phyloP scores from a whole-genome alignment of 2,329 filamentous ascomycete species.

The Sporothrix dimorphospora region DNA sequence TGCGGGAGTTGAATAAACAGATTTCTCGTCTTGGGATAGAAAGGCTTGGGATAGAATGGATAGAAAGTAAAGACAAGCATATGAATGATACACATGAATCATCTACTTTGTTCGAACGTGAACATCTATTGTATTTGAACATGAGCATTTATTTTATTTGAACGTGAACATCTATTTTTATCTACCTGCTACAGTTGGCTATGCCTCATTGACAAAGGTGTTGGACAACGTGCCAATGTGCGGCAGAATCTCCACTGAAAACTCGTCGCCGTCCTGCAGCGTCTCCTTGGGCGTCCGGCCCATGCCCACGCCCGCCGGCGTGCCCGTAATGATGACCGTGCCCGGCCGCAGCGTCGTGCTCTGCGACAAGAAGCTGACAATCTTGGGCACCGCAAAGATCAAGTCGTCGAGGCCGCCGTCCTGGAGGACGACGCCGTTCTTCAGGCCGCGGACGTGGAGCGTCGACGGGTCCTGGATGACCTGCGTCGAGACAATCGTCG shows the following conservation, averaged over 20 bases:
- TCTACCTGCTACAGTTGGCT: neutral
- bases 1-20: neutral
- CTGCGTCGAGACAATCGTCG: conserved; percentile 51
- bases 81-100: neutral
- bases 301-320: conserved; percentile 48
- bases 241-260: conserved; percentile 48
- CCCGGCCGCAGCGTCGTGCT: conserved; percentile 48
- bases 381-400: conserved; percentile 55
- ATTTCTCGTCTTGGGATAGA: neutral
- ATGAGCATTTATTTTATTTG: too few relatives aligned
- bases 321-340: conserved; percentile 49
- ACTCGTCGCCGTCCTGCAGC: conserved; percentile 47
- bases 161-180: too few relatives aligned
- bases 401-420: conserved; percentile 44
- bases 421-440: conserved; percentile 45
- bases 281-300: conserved; percentile 45
- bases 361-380: conserved; percentile 49
- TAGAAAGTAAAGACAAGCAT: too few relatives aligned
- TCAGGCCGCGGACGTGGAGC: conserved; percentile 48
- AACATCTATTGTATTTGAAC: too few relatives aligned
- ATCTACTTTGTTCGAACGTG: neutral
- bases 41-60: too few relatives aligned
- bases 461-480: conserved; percentile 47
- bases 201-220: conserved; percentile 42
- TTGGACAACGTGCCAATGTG: conserved; percentile 50